phyloP scores from a whole-genome alignment of 2,329 filamentous ascomycete species.

The Stemphylium lycopersici region DNA sequence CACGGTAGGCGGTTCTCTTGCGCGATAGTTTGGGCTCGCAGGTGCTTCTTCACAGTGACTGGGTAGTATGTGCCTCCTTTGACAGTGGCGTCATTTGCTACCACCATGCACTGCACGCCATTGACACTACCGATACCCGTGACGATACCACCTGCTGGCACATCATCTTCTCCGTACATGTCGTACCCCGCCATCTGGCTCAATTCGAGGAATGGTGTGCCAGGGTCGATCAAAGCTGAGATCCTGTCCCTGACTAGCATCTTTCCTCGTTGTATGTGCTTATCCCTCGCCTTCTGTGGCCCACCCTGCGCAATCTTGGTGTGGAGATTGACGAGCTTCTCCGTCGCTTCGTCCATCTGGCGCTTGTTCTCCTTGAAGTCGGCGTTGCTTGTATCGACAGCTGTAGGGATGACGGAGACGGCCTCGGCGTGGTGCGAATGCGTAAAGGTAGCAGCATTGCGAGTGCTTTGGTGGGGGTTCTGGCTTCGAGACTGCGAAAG shows the following conservation, averaged over 20 bases:
- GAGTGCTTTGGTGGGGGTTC: slow-evolving; percentile 14
- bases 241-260: slow-evolving; percentile 93
- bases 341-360: slow-evolving; percentile 77
- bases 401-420: slow-evolving; percentile 78
- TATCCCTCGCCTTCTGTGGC: slow-evolving; percentile 79
- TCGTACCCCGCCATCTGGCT: slow-evolving; percentile 87
- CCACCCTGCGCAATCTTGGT: slow-evolving; percentile 76
- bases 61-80: slow-evolving; percentile 98
- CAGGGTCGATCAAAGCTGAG: slow-evolving; percentile 84
- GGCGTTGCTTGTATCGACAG: slow-evolving; percentile 76
- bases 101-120: slow-evolving; percentile 89
- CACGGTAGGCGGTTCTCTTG: slow-evolving; percentile 83
- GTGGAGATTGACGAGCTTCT: slow-evolving; percentile 72
- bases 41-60: slow-evolving; percentile 96
- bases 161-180: slow-evolving; percentile 84
- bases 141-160: slow-evolving; percentile 89
- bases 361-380: slow-evolving; percentile 81
- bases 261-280: slow-evolving; percentile 86
- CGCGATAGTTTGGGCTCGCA: slow-evolving; percentile 88
- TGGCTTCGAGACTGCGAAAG: slow-evolving; percentile 23
- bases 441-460: slow-evolving; percentile 74
- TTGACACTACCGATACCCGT: slow-evolving; percentile 90
- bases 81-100: slow-evolving; percentile 95
- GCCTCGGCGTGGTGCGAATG: slow-evolving; percentile 80
- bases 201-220: slow-evolving; percentile 90